Evolutionary conservation across 2,329 filamentous ascomycete genomes (phyloP).

Genomic region (Sarocladium strictum): DNA sequence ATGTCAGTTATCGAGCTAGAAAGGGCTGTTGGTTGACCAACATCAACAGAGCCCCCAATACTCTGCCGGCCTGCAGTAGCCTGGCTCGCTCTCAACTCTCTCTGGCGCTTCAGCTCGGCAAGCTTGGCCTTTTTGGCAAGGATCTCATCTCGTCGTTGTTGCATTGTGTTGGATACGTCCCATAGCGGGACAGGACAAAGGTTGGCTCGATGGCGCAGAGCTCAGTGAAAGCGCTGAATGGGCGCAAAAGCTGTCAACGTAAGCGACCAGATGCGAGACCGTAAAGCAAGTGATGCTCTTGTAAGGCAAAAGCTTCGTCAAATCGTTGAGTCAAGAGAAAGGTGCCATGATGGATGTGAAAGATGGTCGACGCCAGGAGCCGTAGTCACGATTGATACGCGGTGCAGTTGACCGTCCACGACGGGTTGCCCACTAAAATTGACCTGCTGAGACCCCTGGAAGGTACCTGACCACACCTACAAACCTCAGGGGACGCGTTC

Average conservation of each 20-base stretch:
- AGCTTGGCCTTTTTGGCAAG: constrained; percentile 95
- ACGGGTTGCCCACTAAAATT: background rate
- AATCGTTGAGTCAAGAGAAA: background rate
- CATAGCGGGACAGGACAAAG: constrained; percentile 37
- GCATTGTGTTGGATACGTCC: constrained; percentile 45
- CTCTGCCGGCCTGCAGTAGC: constrained; percentile 64
- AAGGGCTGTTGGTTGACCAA: constrained; percentile 35
- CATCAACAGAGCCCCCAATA: constrained; percentile 64
- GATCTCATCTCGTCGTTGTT: constrained; percentile 91
- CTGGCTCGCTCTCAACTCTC: constrained; percentile 76
- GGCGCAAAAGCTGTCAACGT: too few relatives aligned
- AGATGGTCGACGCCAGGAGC: background rate
- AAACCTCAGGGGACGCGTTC: background rate
- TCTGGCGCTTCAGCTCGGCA: constrained; percentile 88
- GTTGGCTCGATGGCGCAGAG: background rate
- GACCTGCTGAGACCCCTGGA: background rate
- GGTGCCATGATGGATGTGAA: background rate
- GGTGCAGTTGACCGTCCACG: background rate
- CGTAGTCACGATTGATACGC: constrained; percentile 3
- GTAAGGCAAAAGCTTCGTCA: background rate
- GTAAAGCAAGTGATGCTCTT: too few relatives aligned
- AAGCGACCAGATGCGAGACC: too few relatives aligned
- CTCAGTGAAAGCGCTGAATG: background rate
- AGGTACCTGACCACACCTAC: background rate
- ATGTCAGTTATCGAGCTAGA: constrained; percentile 5